Percentiles rank a stretch among this genome's conserved stretches.
phyloP scores from a whole-genome alignment of 2,329 filamentous ascomycete genomes.

The Aurifilum marmelostoma region DNA sequence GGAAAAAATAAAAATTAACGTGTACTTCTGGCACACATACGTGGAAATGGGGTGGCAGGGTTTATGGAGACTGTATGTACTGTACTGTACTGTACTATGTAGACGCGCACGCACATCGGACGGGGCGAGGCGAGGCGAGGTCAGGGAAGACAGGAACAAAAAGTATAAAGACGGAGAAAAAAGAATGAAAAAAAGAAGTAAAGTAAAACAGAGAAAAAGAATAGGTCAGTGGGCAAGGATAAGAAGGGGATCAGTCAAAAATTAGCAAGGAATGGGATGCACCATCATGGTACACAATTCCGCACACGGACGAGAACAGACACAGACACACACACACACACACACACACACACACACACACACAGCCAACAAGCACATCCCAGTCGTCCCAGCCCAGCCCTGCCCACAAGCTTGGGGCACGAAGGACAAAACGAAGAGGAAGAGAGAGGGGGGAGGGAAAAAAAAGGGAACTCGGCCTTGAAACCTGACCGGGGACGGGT shows the following conservation, averaged over 20 bases:
- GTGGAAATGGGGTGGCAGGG: background rate
- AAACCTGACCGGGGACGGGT: conserved; percentile 16
- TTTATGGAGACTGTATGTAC: background rate
- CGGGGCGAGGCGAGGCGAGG: conserved; percentile 1
- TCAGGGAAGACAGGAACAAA: background rate
- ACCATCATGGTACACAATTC: background rate
- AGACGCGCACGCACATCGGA: background rate
- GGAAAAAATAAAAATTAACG: background rate
- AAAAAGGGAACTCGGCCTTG: background rate
- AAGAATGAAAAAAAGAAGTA: background rate
- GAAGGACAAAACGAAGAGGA: background rate
- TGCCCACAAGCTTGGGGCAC: background rate
- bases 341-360: background rate
- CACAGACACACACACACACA: background rate
- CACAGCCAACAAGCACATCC: background rate
- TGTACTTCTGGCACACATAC: background rate
- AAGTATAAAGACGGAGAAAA: background rate
- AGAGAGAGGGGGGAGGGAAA: background rate
- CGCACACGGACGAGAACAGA: background rate
- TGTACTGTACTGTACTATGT: background rate
- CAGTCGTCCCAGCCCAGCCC: background rate
- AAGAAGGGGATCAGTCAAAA: background rate
- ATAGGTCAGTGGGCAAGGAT: background rate
- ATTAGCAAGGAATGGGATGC: background rate
- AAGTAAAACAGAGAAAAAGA: background rate